Evolutionary conservation across 108 stramenopile species (phyloP).

Genomic region (Cyclotella baltica): DNA sequence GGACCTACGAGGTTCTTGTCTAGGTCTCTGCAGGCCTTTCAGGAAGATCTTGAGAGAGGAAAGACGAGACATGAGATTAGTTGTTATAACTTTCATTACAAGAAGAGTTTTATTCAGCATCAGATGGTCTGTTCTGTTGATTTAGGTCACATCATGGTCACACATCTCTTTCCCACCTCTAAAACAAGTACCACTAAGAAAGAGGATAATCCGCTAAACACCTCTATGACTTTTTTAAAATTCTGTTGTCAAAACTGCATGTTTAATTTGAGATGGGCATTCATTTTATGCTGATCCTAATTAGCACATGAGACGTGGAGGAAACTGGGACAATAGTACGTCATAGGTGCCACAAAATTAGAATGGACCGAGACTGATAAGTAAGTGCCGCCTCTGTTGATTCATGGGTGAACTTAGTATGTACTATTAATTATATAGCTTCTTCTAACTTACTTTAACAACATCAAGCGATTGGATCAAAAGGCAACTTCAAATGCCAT

Average conservation of each 20-base stretch:
- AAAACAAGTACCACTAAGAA: slow-evolving; percentile 22
- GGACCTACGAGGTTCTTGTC: slow-evolving; percentile 44
- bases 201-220: slow-evolving; percentile 45
- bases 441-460: background rate
- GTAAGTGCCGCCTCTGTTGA: background rate
- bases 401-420: background rate
- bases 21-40: slow-evolving; percentile 40
- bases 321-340: slow-evolving; percentile 73
- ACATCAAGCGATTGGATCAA: background rate
- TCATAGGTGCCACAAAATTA: slow-evolving; percentile 65
- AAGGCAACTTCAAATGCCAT: too few relatives aligned
- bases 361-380: slow-evolving; percentile 69
- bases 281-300: slow-evolving; percentile 1
- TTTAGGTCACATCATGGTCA: background rate
- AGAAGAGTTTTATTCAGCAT: background rate
- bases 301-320: slow-evolving; percentile 63
- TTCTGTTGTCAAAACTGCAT: background rate
- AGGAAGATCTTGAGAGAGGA: slow-evolving; percentile 47
- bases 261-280: background rate
- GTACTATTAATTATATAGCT: too few relatives aligned
- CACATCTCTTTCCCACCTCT: slow-evolving; percentile 39
- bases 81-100: background rate
- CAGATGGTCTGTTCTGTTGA: background rate
- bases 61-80: slow-evolving; percentile 16
- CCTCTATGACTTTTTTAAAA: background rate